These are phyloP conservation scores for Cyclotella atomus DNA, from an alignment of 108 stramenopile genomes.

Conservation along the genomic window DNA sequence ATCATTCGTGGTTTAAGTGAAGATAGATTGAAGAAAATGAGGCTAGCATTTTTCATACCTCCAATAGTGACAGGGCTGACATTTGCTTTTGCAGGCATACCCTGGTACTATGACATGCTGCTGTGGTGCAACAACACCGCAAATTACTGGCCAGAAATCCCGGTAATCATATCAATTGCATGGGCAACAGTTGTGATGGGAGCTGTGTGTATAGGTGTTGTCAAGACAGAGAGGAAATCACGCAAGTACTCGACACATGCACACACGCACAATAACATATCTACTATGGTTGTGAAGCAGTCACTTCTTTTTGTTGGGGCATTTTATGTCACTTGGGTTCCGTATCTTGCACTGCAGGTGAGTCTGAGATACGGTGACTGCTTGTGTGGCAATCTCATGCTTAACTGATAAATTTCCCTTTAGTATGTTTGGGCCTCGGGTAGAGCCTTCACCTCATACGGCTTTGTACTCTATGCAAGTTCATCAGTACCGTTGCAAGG, in stretches of 20 bases:
- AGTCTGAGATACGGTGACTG: background rate
- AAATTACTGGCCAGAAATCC: conserved; percentile 24
- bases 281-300: conserved; percentile 9
- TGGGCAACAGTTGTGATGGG: conserved; percentile 16
- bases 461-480: conserved; percentile 20
- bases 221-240: background rate
- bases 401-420: background rate
- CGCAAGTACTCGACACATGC: background rate
- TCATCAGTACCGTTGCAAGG: conserved; percentile 25
- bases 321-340: conserved; percentile 4
- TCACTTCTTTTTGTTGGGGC: conserved; percentile 1
- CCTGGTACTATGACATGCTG: conserved; percentile 4
- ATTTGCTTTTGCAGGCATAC: conserved; percentile 27
- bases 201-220: conserved; percentile 5
- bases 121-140: conserved; percentile 12
- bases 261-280: background rate
- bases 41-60: conserved; percentile 2
- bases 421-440: conserved; percentile 27
- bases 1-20: conserved; percentile 15
- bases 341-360: conserved; percentile 1
- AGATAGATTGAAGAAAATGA: background rate
- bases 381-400: background rate
- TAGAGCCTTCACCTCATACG: conserved; percentile 10
- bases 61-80: conserved; percentile 18
- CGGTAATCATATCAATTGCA: conserved; percentile 7